Evolutionary conservation across 1,139 yeast species (phyloP), one percentile per base, ranked within the genome.

Genomic region (Taphrina deformans): DNA sequence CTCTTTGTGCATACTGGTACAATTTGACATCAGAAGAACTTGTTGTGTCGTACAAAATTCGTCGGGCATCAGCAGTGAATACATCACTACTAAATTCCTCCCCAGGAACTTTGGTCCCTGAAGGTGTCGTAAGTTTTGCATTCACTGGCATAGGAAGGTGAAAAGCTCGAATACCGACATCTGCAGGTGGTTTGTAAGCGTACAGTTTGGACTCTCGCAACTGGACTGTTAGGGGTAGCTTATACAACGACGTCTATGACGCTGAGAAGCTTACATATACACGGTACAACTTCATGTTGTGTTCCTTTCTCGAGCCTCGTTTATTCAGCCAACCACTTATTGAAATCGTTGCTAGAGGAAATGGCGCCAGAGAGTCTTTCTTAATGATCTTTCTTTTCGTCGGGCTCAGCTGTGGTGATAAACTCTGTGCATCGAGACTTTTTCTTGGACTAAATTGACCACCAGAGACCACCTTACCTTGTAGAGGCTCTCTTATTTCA

Each of bases 181-280:
- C 63, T 6, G 56, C n/a, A 2, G 63, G 63, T 14, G 63, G 63
- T 29, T 59, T 59, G 56, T 48, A 59, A 10, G 46, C 55, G 23
- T 59, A 59, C n/a, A 59, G 26, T 45, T 59, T 59, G 12, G 56
- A 35, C 23, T 59, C 63, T n/a, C 63, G 46, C 40, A 59, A 26
- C 63, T 59, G 18, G 16, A 16, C 21, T 38, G 44, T 38, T 27
- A 38, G 38, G 50, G 14, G n/a, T 10, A 31, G 5, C 9, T 27
- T 10, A 12, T 7, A 44, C 53, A 27, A 26, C 18, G 23, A 12
- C 2, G 23, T 7, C 21, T 29, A 14, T 14, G 6, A 10, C 12
- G 24, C 29, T n/a, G 9, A 3, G 18, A 50, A 41, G 21, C 56
- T 21, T 48, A 59, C 63, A 26, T 16, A 45, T n/a, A 59, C 46